These are phyloP conservation scores for Favolaschia claudopus DNA, from an alignment of 768 basidiomycete genomes.

Conservation along the genomic window DNA sequence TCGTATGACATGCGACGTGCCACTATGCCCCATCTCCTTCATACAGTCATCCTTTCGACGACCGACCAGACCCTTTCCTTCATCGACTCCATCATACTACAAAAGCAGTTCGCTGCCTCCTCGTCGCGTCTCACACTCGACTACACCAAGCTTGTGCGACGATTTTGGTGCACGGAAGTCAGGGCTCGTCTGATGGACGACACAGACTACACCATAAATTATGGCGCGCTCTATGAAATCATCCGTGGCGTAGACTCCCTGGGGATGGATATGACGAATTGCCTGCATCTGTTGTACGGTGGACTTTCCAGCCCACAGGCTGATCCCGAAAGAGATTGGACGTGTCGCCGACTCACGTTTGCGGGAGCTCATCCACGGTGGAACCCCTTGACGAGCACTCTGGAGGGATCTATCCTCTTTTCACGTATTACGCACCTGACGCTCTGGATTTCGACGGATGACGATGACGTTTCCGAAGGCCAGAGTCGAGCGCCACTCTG, in stretches of 20 bases:
- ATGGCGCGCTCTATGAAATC: slow-evolving; percentile 35
- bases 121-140: slow-evolving; percentile 38
- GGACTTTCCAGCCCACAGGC: slow-evolving; percentile 30
- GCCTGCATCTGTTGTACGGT: slow-evolving; percentile 44
- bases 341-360: slow-evolving; percentile 40
- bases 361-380: slow-evolving; percentile 40
- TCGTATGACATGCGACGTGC: slow-evolving; percentile 41
- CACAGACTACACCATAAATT: slow-evolving; percentile 22
- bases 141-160: slow-evolving; percentile 39
- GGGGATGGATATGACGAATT: slow-evolving; percentile 41
- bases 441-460: slow-evolving; percentile 34
- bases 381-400: slow-evolving; percentile 39
- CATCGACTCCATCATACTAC: slow-evolving; percentile 38
- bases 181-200: slow-evolving; percentile 34
- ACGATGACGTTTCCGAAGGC: background rate
- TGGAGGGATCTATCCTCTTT: slow-evolving; percentile 43
- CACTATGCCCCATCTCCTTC: slow-evolving; percentile 48
- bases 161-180: slow-evolving; percentile 44
- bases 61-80: slow-evolving; percentile 40
- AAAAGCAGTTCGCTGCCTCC: slow-evolving; percentile 23
- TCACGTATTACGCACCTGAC: slow-evolving; percentile 46
- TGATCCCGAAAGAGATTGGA: slow-evolving; percentile 28
- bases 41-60: slow-evolving; percentile 43
- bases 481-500: slow-evolving; percentile 23
- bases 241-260: slow-evolving; percentile 39